These are phyloP conservation scores for Suhomyces kunorum DNA, from an alignment of 1,139 yeast genomes.

Conservation along the genomic window DNA sequence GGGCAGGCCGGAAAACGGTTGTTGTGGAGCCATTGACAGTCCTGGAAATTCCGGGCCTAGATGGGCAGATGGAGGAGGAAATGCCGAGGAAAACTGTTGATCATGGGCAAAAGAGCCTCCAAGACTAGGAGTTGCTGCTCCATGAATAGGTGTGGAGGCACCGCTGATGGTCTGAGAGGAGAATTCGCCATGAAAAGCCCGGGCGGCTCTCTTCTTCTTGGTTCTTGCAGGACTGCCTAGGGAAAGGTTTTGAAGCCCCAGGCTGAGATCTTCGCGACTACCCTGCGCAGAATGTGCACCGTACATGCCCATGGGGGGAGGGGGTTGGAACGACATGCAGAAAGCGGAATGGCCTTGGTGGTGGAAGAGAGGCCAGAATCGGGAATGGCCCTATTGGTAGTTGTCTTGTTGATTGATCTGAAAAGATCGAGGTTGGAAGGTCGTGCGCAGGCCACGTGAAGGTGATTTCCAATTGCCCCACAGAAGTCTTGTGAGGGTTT, in stretches of 20 bases:
- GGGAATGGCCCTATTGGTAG: neutral
- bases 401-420: neutral
- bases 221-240: constrained; percentile 16
- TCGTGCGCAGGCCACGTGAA: neutral
- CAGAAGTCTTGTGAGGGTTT: too few species aligned
- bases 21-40: constrained; percentile 1
- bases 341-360: too few species aligned
- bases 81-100: neutral
- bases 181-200: constrained; percentile 46
- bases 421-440: neutral
- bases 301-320: constrained; percentile 12
- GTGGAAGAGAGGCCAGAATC: neutral
- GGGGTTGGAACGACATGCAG: constrained; percentile 14
- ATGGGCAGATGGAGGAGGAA: constrained; percentile 2
- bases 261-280: constrained; percentile 12
- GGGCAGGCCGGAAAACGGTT: neutral
- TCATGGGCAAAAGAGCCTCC: constrained; percentile 1
- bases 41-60: neutral
- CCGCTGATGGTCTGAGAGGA: constrained; percentile 15
- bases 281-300: constrained; percentile 9
- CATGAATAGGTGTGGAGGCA: constrained; percentile 7
- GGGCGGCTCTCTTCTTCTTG: constrained; percentile 44
- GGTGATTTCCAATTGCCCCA: too few species aligned
- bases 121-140: neutral
- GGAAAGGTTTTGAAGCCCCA: constrained; percentile 12